These are phyloP conservation scores for Sugiyamaella valdiviana DNA, from an alignment of 805 yeast genomes.

Conservation along the genomic window DNA sequence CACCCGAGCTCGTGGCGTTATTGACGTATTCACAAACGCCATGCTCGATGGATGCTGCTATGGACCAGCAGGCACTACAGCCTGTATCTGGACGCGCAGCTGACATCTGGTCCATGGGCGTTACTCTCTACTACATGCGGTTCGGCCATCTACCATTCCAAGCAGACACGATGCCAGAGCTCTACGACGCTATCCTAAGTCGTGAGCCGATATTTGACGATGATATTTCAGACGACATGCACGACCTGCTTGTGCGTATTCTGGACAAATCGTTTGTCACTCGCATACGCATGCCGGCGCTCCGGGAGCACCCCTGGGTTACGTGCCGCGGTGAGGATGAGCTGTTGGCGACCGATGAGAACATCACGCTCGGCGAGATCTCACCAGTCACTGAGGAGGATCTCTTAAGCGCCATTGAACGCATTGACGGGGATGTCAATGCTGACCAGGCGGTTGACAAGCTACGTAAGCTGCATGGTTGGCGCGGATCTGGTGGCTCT, in stretches of 20 bases:
- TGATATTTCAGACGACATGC: slow-evolving; percentile 33
- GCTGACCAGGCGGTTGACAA: slow-evolving; percentile 18
- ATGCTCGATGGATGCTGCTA: neutral
- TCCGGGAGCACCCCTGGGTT: slow-evolving; percentile 70
- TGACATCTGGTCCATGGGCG: slow-evolving; percentile 95
- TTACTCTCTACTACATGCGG: slow-evolving; percentile 75
- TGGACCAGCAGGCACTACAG: neutral
- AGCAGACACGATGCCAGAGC: slow-evolving; percentile 63
- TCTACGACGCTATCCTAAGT: slow-evolving; percentile 67
- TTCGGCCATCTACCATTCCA: slow-evolving; percentile 85
- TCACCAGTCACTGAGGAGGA: slow-evolving; percentile 34
- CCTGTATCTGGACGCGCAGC: slow-evolving; percentile 57
- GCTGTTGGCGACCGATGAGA: slow-evolving; percentile 33
- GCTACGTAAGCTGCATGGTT: slow-evolving; percentile 29
- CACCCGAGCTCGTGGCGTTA: slow-evolving; percentile 64
- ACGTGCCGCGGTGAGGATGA: slow-evolving; percentile 32
- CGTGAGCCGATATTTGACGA: slow-evolving; percentile 32
- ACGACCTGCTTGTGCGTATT: slow-evolving; percentile 52
- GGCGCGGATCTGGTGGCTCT: slow-evolving; percentile 25
- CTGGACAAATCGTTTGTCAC: slow-evolving; percentile 59
- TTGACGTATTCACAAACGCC: slow-evolving; percentile 13
- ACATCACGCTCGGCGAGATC: slow-evolving; percentile 25
- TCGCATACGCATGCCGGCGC: slow-evolving; percentile 64
- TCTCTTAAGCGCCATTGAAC: slow-evolving; percentile 32
- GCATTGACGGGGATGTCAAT: slow-evolving; percentile 23